Conservation (phyloP, 208 protist genomes). For the Leishmania lainsoni region DNA sequence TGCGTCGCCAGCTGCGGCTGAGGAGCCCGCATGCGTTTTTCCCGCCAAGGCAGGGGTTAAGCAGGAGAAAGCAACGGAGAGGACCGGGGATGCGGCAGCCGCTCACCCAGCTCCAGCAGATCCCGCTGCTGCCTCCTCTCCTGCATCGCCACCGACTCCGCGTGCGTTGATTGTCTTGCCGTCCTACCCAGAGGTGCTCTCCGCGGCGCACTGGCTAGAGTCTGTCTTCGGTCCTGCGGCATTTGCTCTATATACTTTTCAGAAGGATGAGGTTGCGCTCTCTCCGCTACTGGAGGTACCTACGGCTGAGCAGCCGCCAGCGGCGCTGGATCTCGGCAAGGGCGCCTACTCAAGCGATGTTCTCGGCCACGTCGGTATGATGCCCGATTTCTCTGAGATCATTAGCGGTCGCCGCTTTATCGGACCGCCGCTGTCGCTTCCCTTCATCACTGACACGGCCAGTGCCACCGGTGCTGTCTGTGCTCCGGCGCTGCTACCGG, state of each 20-base stretch:
- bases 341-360: not conserved
- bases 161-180: constrained; percentile 56
- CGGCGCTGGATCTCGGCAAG: not conserved
- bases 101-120: not conserved
- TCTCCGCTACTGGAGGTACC: constrained; percentile 18
- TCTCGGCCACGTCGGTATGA: not conserved
- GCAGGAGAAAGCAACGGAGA: not conserved
- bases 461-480: not conserved
- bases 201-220: constrained; percentile 45
- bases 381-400: not conserved
- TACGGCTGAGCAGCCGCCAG: not conserved
- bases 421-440: constrained; percentile 6
- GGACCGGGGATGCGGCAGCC: not conserved
- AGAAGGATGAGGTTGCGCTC: constrained; percentile 31
- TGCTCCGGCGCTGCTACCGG: not conserved
- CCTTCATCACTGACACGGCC: constrained; percentile 20
- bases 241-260: constrained; percentile 52
- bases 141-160: constrained; percentile 17
- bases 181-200: constrained; percentile 42
- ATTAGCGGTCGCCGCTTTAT: constrained; percentile 4
- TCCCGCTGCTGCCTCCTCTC: not conserved
- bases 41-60: not conserved
- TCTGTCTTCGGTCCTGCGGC: constrained; percentile 62
- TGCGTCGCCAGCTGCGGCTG: not conserved
- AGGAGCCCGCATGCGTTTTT: not conserved